Base-by-base conservation (phyloP, 2,329 filamentous ascomycete genomes). In the Ophiostoma sp. region DNA sequence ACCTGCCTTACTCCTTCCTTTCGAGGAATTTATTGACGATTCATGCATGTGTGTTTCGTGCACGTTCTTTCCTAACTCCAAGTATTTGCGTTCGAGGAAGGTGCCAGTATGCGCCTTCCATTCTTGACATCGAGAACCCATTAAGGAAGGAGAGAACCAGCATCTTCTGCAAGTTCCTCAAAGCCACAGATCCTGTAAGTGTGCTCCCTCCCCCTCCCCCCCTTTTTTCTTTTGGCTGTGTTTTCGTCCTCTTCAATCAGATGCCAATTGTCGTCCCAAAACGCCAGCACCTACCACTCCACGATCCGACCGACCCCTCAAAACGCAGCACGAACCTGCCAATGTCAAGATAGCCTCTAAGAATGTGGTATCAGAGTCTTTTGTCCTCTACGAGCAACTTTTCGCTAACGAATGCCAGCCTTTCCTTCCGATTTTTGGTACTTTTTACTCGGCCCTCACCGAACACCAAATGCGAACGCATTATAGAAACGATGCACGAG, bases 71-170 rank as follows among this genome's bases (percentile, higher is more conserved):
- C 66, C 28, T 22, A 8, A 36, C 17, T 22, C 19, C 22, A 19
- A 22, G 11, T 9, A 12, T 12, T 31, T 22, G 25, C 19, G 42
- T 50, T 69, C 25, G 25, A 33, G 25, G 42, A 68, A 68, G 64
- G 64, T 52, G 66, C 28, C 55, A 22, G 33, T 7, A 36, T 55
- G 66, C 45, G 45, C 66, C 66, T 69, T 69, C 66, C 66, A 19
- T 69, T 52, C 39, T 55, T 2, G 45, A 15, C 5, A 69, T 50
- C 28, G 17, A 11, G n/a, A 66, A n/a, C 28, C 17, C 15, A n/a
- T 48, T 9, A 17, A 12, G 42, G 64, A 68, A 68, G 42, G 42
- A 48, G 64, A 45, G 17, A 48, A n/a, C 3, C 64, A 68, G 9
- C 42, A 5, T 12, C 42, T 9, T 48, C 8, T 31, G 42, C 42